Percentiles rank a stretch among this genome's conserved stretches.
Evolutionary conservation across 345 rosid genomes (phyloP).

Genomic region (Raphanus raphanistrum): DNA sequence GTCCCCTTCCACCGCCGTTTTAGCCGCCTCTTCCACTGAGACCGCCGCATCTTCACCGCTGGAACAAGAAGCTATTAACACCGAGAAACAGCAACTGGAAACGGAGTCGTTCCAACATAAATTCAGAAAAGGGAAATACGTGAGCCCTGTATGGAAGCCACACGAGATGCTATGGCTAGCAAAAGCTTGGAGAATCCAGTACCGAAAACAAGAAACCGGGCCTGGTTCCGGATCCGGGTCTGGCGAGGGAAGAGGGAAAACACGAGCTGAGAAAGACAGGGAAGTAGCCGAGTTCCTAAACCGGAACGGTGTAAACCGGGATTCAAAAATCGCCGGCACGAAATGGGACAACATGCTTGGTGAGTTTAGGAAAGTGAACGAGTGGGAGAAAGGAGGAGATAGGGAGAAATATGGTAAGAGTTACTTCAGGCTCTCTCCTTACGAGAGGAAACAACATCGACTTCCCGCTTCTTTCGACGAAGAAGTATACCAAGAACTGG

Average conservation of each 20-base stretch:
- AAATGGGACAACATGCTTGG: conserved; percentile 99
- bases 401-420: conserved; percentile 77
- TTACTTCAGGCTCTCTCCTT: conserved; percentile 93
- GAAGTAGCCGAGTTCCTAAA: conserved; percentile 91
- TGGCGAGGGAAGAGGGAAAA: conserved; percentile 66
- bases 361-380: conserved; percentile 89
- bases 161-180: conserved; percentile 97
- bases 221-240: conserved; percentile 45
- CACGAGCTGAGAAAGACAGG: conserved; percentile 90
- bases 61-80: conserved; percentile 59
- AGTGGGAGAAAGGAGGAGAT: conserved; percentile 89
- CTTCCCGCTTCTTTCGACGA: conserved; percentile 98
- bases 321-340: conserved; percentile 93
- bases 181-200: conserved; percentile 88
- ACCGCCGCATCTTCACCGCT: conserved; percentile 74
- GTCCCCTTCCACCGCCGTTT: conserved; percentile 37
- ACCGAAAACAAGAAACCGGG: conserved; percentile 47
- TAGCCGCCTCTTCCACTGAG: conserved; percentile 76
- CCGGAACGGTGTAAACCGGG: conserved; percentile 77
- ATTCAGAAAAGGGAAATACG: conserved; percentile 86
- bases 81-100: conserved; percentile 52
- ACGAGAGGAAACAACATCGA: conserved; percentile 76
- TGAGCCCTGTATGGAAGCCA: conserved; percentile 99
- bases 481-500: conserved; percentile 86
- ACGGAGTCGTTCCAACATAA: conserved; percentile 58